Evolutionary conservation across 2,329 filamentous ascomycete species (phyloP).

Genomic region (Fusarium chaquense): DNA sequence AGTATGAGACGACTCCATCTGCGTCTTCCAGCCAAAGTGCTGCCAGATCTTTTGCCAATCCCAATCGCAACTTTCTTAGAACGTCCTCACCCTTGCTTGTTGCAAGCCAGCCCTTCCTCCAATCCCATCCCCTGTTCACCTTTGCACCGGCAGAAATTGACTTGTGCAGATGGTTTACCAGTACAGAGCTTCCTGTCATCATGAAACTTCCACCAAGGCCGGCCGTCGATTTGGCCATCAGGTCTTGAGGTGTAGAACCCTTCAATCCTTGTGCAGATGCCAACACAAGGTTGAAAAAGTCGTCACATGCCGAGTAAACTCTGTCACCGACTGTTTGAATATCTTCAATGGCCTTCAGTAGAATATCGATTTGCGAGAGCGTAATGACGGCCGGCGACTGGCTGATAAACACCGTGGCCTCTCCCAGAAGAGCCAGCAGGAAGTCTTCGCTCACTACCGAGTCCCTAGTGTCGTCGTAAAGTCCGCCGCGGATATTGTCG

Average conservation of each 20-base stretch:
- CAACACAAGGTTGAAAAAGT: constrained; percentile 81
- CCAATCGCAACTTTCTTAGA: constrained; percentile 77
- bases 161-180: constrained; percentile 72
- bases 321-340: constrained; percentile 79
- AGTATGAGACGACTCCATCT: constrained; percentile 64
- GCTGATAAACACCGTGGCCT: constrained; percentile 82
- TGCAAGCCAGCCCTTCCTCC: constrained; percentile 80
- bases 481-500: constrained; percentile 89
- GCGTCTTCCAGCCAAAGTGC: constrained; percentile 76
- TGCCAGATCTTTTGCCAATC: constrained; percentile 79
- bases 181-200: constrained; percentile 79
- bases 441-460: constrained; percentile 91
- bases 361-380: constrained; percentile 77
- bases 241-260: constrained; percentile 72
- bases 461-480: constrained; percentile 84
- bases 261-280: constrained; percentile 74
- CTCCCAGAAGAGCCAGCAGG: constrained; percentile 83
- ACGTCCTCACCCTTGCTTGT: constrained; percentile 75
- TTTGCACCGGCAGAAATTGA: constrained; percentile 68
- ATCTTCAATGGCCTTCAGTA: constrained; percentile 84
- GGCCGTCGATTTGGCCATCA: constrained; percentile 70
- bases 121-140: constrained; percentile 77
- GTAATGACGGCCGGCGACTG: constrained; percentile 68
- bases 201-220: constrained; percentile 72
- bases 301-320: constrained; percentile 79